Evolutionary conservation across 805 yeast genomes (phyloP), one percentile per base, ranked within the genome.

Genomic region (Candida broadrunensis): DNA sequence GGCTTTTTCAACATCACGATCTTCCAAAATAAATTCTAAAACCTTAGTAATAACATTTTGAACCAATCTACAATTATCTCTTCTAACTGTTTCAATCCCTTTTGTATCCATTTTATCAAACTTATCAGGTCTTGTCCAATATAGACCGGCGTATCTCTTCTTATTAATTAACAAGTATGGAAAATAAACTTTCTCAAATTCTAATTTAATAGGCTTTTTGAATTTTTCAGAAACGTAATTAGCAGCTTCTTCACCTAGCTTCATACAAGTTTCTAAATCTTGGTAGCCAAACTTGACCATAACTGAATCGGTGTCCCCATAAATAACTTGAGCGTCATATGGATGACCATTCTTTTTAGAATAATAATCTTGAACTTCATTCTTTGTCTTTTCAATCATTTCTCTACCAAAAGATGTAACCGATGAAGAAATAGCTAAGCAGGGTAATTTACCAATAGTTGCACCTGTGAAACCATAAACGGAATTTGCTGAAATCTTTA

Each of bases 391-490:
- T 64, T 91, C 96, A 67, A 93, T 93, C 99, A 93, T 93, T 38
- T 78, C 85, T 72, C 99, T 83, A 47, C 99, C 99, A 66, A 84
- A 93, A 0, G 98, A 83, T 1, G 99, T 93, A 27, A 84, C 93
- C 1, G 97, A 88, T 0, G 98, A 88, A 0, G 99, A 95, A 43
- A 93, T 93, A 0, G 96, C 96, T 42, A 93, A 70, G 69, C 99
- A 95, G 1, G 99, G 99, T 40, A 93, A 73, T 56, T 93, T 91
- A 39, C 99, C 99, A 35, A 91, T 83, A 0, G 98, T 93, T 2
- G 99, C 99, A 63, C 99, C 99, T 0, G 99, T 93, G 65, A 93
- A 95, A 36, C 99, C 99, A 61, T 93, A 93, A 4, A 93, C 99
- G 1, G 99, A 95, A 61, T 93, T 93, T 1, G 99, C 99, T 11